A percentile compares a stretch with the other conserved stretches of the same genome.
phyloP scores from a whole-genome alignment of 139 green algal species.

The Closterium sp. region DNA sequence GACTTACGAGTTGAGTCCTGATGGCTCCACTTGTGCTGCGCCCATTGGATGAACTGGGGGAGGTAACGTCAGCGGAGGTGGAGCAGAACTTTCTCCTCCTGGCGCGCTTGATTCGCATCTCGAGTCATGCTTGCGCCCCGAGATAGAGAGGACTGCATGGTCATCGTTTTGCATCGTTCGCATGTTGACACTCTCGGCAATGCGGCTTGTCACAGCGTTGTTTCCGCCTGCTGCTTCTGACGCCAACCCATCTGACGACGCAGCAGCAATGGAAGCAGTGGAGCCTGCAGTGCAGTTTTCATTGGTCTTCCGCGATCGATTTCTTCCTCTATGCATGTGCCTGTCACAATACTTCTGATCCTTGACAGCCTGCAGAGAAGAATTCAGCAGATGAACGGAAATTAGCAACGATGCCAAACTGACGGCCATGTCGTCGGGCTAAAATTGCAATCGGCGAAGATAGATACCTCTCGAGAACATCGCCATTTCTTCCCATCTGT shows the following conservation, averaged over 20 bases:
- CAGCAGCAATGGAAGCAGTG: not conserved
- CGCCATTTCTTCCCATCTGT: constrained; percentile 49
- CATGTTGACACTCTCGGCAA: not conserved
- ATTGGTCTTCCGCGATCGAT: constrained; percentile 10
- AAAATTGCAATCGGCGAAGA: no score
- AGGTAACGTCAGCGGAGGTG: not conserved
- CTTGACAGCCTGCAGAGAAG: constrained; percentile 14
- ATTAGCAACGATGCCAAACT: not conserved
- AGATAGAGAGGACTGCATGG: not conserved
- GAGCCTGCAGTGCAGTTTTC: constrained; percentile 1
- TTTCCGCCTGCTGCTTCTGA: not conserved
- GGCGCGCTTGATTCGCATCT: not conserved
- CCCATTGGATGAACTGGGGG: not conserved
- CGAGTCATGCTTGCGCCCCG: not conserved
- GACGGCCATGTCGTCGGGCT: no score
- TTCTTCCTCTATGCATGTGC: constrained; percentile 38
- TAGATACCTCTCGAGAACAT: constrained; percentile 21
- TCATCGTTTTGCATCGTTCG: not conserved
- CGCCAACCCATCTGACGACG: not conserved
- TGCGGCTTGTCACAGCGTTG: not conserved
- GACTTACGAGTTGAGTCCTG: not conserved
- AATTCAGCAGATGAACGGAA: not conserved
- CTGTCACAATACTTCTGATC: constrained; percentile 47
- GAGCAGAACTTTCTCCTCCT: not conserved
- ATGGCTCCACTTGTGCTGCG: not conserved